Evolutionary conservation across 768 basidiomycete species (phyloP).

Genomic region (Pulveroboletus sp.): DNA sequence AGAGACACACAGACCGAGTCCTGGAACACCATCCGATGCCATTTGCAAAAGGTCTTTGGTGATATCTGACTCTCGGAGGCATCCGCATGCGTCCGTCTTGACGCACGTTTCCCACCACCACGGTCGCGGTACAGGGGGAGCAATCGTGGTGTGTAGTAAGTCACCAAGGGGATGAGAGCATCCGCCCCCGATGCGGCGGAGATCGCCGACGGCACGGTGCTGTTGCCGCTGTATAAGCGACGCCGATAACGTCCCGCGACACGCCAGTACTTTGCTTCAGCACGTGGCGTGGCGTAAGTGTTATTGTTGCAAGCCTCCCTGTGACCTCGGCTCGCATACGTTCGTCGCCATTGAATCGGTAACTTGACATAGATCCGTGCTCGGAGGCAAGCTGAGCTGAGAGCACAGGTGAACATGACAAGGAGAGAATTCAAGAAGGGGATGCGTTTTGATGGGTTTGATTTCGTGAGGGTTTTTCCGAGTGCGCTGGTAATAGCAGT

Average conservation of each 20-base stretch:
- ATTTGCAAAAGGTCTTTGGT: constrained; percentile 39
- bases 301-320: constrained; percentile 2
- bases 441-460: not conserved
- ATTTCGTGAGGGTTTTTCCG: constrained; percentile 1
- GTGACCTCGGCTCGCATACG: not conserved
- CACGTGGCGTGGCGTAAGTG: constrained; percentile 21
- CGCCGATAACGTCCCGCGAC: constrained; percentile 25
- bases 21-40: constrained; percentile 45
- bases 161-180: constrained; percentile 22
- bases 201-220: not conserved
- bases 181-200: constrained; percentile 4
- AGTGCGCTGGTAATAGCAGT: constrained; percentile 5
- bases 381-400: constrained; percentile 16
- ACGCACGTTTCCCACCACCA: not conserved
- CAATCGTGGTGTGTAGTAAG: constrained; percentile 36
- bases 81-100: constrained; percentile 11
- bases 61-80: constrained; percentile 29
- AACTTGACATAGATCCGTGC: constrained; percentile 8
- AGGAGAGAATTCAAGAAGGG: constrained; percentile 8
- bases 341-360: constrained; percentile 9
- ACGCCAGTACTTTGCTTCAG: constrained; percentile 32
- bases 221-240: constrained; percentile 25
- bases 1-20: constrained; percentile 33
- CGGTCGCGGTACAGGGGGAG: constrained; percentile 37
- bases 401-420: constrained; percentile 6